Conservation (phyloP, 768 basidiomycete genomes). For the Boletellus ananas region DNA sequence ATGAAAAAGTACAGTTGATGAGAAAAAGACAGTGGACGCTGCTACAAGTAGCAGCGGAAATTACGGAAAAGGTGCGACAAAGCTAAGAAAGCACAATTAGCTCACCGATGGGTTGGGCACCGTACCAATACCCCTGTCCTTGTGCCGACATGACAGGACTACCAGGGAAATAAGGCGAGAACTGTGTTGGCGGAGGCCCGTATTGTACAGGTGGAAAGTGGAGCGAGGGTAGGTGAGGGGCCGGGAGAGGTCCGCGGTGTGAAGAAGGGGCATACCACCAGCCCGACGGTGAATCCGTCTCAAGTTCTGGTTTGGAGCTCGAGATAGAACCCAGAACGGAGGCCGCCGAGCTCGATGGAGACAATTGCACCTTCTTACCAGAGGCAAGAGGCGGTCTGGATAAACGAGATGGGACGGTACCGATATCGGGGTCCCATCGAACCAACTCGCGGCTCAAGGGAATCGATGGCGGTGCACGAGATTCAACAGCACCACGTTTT, state of each 20-base stretch:
- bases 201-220: slow-evolving; percentile 11
- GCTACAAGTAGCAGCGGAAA: not conserved
- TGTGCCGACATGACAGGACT: slow-evolving; percentile 8
- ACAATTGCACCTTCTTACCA: not conserved
- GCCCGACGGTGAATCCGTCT: slow-evolving; percentile 8
- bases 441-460: not conserved
- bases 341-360: not conserved
- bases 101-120: slow-evolving; percentile 19
- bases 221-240: slow-evolving; percentile 2
- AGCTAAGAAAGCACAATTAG: slow-evolving; percentile 5
- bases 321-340: not conserved
- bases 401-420: not conserved
- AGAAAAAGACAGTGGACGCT: not conserved
- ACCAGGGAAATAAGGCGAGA: slow-evolving; percentile 15
- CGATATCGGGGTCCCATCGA: slow-evolving; percentile 16
- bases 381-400: not conserved
- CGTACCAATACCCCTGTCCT: slow-evolving; percentile 23
- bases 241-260: slow-evolving; percentile 5
- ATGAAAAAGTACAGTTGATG: not conserved
- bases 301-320: slow-evolving; percentile 2
- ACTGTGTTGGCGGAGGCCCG: slow-evolving; percentile 12
- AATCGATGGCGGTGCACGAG: too few species aligned
- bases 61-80: not conserved
- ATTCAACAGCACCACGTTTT: not conserved
- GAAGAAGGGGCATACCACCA: slow-evolving; percentile 9